Evolutionary conservation across 306 rosid genomes (phyloP).

Genomic region (Vigna angularis): DNA sequence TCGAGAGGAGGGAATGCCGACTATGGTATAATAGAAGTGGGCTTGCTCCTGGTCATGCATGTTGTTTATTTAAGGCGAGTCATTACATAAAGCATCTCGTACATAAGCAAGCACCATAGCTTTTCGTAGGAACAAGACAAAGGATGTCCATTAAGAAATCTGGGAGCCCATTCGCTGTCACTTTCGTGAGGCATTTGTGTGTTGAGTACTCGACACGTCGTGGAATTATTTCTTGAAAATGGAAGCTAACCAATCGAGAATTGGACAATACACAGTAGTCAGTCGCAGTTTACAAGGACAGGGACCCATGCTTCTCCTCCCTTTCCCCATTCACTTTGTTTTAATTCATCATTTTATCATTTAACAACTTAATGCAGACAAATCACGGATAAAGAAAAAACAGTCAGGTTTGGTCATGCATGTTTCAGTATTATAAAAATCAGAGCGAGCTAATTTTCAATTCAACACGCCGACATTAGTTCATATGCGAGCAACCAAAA

Average conservation of each 20-base stretch:
- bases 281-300: conserved; percentile 11
- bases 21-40: neutral
- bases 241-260: neutral
- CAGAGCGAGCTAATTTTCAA: conserved; percentile 15
- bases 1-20: neutral
- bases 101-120: neutral
- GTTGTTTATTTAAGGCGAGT: neutral
- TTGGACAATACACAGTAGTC: neutral
- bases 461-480: neutral
- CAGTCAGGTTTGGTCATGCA: too few species aligned
- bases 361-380: neutral
- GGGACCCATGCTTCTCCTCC: neutral
- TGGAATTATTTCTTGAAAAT: conserved; percentile 8
- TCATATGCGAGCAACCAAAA: neutral
- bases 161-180: conserved; percentile 5
- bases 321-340: too few species aligned
- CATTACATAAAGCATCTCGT: conserved; percentile 25
- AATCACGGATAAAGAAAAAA: neutral
- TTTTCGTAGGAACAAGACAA: conserved; percentile 33
- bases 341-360: neutral
- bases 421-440: neutral
- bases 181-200: conserved; percentile 7
- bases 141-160: conserved; percentile 14
- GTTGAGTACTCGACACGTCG: conserved; percentile 35
- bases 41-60: neutral